Percentiles rank a stretch among this genome's conserved stretches.
Evolutionary conservation across 176 grass and related monocot genomes (phyloP).

Genomic region (Secale cereale): DNA sequence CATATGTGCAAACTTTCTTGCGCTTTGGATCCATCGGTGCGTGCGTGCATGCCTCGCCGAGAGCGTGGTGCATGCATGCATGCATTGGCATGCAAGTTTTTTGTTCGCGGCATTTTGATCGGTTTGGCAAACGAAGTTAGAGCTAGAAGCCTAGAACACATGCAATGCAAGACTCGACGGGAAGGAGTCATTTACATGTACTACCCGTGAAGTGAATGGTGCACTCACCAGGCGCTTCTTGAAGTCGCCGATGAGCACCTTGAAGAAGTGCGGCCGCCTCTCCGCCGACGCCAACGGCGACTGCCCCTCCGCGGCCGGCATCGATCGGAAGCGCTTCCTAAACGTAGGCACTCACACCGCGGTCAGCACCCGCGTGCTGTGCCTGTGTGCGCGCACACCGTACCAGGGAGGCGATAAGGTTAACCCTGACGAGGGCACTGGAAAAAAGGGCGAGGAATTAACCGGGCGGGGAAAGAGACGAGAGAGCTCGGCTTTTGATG

Average conservation of each 20-base stretch:
- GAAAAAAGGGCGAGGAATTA: not conserved
- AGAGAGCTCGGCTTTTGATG: constrained; percentile 58
- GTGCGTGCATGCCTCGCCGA: not conserved
- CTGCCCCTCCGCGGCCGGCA: constrained; percentile 22
- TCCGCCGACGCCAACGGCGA: constrained; percentile 22
- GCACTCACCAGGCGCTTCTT: constrained; percentile 63
- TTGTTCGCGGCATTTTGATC: not conserved
- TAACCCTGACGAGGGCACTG: not conserved
- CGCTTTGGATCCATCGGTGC: not conserved
- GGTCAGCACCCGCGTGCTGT: too few species aligned
- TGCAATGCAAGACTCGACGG: not conserved
- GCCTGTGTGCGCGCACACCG: not conserved
- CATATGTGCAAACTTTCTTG: not conserved
- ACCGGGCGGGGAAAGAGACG: not conserved
- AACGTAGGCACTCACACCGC: not conserved
- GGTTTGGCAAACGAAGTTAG: not conserved
- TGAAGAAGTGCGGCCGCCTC: constrained; percentile 90
- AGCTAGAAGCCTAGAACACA: not conserved
- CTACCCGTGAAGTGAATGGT: not conserved
- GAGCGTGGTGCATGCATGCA: not conserved
- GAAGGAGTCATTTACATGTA: not conserved
- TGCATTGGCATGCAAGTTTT: not conserved
- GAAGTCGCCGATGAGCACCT: constrained; percentile 87
- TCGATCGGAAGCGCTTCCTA: not conserved
- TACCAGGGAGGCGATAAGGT: not conserved